phyloP scores from a whole-genome alignment of 768 basidiomycete species.

The Rhodotorula toruloides region DNA sequence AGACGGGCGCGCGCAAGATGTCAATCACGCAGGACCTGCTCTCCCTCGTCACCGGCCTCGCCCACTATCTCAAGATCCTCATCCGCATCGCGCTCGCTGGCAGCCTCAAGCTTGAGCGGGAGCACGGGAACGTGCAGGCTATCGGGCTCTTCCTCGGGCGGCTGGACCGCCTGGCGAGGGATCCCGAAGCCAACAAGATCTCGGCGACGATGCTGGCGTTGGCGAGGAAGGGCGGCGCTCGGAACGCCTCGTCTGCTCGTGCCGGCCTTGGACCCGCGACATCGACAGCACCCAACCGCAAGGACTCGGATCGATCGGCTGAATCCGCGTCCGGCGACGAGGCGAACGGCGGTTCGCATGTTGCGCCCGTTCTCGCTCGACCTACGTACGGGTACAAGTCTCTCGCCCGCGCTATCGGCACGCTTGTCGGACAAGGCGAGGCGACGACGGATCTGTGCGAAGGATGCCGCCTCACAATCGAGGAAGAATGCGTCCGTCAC shows the following conservation, averaged over 20 bases:
- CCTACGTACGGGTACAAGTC: conserved; percentile 44
- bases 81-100: conserved; percentile 96
- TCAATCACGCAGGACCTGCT: conserved; percentile 96
- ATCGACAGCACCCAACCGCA: conserved; percentile 5
- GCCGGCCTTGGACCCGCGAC: too few relatives aligned
- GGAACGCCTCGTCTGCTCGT: neutral
- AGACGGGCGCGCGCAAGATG: conserved; percentile 81
- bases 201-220: conserved; percentile 24
- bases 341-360: neutral
- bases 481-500: conserved; percentile 91
- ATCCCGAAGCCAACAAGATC: conserved; percentile 46
- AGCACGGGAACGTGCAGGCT: conserved; percentile 72
- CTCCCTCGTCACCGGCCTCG: conserved; percentile 94
- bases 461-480: conserved; percentile 80
- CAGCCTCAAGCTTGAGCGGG: conserved; percentile 88
- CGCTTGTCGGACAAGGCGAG: conserved; percentile 48
- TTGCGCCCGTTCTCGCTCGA: neutral
- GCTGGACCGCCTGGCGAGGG: conserved; percentile 75
- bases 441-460: conserved; percentile 79
- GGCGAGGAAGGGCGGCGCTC: neutral
- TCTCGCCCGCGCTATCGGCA: conserved; percentile 37
- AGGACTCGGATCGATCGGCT: conserved; percentile 35
- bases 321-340: neutral
- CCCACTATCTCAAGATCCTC: conserved; percentile 98
- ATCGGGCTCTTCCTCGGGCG: conserved; percentile 88